Evolutionary conservation across 768 basidiomycete species (phyloP), one percentile per base, ranked within the genome.

Genomic region (Panellus pusillus): DNA sequence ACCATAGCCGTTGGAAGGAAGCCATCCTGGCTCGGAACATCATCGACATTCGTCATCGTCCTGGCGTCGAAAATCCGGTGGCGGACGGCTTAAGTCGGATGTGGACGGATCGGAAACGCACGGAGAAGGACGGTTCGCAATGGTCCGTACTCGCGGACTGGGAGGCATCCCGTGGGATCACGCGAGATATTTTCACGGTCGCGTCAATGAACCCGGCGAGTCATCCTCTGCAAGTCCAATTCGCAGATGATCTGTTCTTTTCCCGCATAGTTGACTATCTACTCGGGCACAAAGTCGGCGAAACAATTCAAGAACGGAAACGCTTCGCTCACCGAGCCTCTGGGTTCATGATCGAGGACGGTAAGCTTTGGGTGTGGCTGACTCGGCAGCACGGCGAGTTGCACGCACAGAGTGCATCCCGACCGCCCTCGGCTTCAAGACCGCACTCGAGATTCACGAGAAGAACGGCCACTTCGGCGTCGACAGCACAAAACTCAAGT

Each of bases 101-200:
- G 51, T 62, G 58, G 50, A 40, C 55, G 3, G 47, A 47, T 2
- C 27, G 27, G 11, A 50, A 47, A n/a, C 31, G 60, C 1, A 54
- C 41, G 0, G 27, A 37, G 3, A 27, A 37, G 3, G 57, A 58
- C n/a, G 52, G 57, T 5, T 54, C 52, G 1, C 38, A 56, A 11
- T 67, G 65, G 66, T 63, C 64, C 1, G 65, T 68, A 0, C 41
- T 54, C 20, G 58, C 62, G n/a, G 67, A 70, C 44, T 69, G 66
- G 66, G 66, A 67, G 15, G 63, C 61, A 7, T 24, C 39, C 11
- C 50, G 9, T 2, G 57, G 57, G 0, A 48, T n/a, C n/a, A n/a
- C n/a, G n/a, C n/a, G n/a, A n/a, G n/a, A n/a, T n/a, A n/a, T n/a
- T n/a, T n/a, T n/a, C n/a, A n/a, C n/a, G n/a, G n/a, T n/a, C n/a